phyloP scores from a whole-genome alignment of 2,329 filamentous ascomycete genomes.

The Aureobasidium sp. region DNA sequence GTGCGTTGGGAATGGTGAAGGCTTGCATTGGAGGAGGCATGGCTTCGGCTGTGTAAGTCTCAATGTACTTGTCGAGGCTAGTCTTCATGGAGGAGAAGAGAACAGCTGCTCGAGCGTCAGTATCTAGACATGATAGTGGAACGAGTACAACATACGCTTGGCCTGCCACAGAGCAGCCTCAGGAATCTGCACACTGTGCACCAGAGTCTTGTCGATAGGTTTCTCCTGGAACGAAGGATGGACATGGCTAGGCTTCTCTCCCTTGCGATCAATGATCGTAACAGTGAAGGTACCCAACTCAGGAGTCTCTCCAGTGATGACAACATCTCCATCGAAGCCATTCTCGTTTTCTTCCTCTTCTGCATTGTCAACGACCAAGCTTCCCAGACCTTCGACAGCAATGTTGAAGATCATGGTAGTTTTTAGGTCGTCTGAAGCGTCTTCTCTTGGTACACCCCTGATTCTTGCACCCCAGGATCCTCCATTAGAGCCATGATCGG shows the following conservation, averaged over 20 bases:
- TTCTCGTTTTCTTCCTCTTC: conserved; percentile 46
- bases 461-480: conserved; percentile 90
- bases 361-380: conserved; percentile 53
- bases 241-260: conserved; percentile 45
- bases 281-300: conserved; percentile 75
- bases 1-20: conserved; percentile 67
- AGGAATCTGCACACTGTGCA: conserved; percentile 62
- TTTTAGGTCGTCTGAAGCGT: conserved; percentile 58
- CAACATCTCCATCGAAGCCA: conserved; percentile 56
- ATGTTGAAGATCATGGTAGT: conserved; percentile 78
- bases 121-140: conserved; percentile 33
- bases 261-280: conserved; percentile 61
- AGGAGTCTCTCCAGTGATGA: conserved; percentile 60
- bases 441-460: conserved; percentile 68
- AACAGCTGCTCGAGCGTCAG: conserved; percentile 36
- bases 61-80: conserved; percentile 53
- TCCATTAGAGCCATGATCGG: conserved; percentile 67
- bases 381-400: conserved; percentile 67
- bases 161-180: conserved; percentile 74
- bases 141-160: conserved; percentile 42
- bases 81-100: conserved; percentile 57
- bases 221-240: conserved; percentile 63
- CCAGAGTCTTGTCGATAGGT: conserved; percentile 67
- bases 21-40: conserved; percentile 77
- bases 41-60: conserved; percentile 55